These are phyloP conservation scores for Laetiporus sulphureus DNA, from an alignment of 1,284 basidiomycete genomes.

Conservation along the genomic window DNA sequence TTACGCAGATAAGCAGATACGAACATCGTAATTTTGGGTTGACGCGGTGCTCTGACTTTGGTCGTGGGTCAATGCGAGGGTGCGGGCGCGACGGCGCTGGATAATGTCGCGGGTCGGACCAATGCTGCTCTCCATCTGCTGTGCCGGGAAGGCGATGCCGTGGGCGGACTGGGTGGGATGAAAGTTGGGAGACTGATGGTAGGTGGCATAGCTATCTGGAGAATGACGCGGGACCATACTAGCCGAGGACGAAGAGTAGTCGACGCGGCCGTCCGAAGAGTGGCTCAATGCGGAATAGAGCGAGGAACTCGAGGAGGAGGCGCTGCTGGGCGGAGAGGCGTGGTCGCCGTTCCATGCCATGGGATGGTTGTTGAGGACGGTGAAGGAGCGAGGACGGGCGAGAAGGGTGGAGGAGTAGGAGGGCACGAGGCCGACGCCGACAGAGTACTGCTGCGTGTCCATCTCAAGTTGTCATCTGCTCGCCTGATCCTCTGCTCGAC, in stretches of 20 bases:
- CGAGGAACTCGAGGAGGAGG: constrained; percentile 22
- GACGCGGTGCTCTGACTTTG: constrained; percentile 6
- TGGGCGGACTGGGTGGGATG: constrained; percentile 24
- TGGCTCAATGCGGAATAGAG: constrained; percentile 28
- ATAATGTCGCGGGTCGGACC: constrained; percentile 47
- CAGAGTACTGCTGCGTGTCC: constrained; percentile 20
- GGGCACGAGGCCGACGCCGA: constrained; percentile 19
- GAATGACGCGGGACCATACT: constrained; percentile 23
- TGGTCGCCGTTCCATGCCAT: constrained; percentile 18
- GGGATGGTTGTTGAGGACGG: constrained; percentile 12
- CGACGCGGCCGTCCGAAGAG: constrained; percentile 25
- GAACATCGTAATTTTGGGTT: constrained; percentile 28
- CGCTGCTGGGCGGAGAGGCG: constrained; percentile 13
- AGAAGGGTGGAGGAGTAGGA: constrained; percentile 12
- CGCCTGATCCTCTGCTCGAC: constrained; percentile 2
- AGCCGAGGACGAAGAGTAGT: constrained; percentile 29
- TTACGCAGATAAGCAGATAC: no score
- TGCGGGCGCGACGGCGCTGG: constrained; percentile 37
- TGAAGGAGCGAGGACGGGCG: constrained; percentile 11
- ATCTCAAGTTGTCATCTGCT: constrained; percentile 11
- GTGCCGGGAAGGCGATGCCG: constrained; percentile 24
- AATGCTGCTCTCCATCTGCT: constrained; percentile 45
- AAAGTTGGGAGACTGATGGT: constrained; percentile 22
- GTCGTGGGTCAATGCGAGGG: constrained; percentile 8
- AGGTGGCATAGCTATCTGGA: constrained; percentile 13